phyloP scores from a whole-genome alignment of 2,329 filamentous ascomycete genomes.

The Talaromyces verruculosus region DNA sequence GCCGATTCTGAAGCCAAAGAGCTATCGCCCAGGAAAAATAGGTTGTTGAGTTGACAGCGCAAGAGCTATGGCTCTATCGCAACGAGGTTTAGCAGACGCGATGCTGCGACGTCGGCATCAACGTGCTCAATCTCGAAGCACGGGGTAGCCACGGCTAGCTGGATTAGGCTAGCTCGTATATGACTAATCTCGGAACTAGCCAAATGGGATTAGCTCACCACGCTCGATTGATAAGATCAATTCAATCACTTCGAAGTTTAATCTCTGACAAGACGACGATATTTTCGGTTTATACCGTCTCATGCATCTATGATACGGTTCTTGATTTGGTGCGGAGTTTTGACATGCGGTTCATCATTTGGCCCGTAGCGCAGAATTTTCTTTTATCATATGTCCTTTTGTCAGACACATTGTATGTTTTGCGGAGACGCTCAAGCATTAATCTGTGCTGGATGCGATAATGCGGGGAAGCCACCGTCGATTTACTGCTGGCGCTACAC shows the following conservation, averaged over 20 bases:
- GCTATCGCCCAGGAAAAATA: not conserved
- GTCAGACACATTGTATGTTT: not conserved
- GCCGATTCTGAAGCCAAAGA: not conserved
- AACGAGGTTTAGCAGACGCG: conserved; percentile 17
- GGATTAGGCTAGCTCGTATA: not conserved
- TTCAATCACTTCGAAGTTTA: not conserved
- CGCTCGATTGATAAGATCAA: not conserved
- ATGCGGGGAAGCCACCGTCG: not conserved
- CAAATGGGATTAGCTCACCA: not conserved
- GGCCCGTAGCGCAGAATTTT: not conserved
- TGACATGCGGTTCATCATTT: not conserved
- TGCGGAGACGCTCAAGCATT: not conserved
- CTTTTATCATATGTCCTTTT: not conserved
- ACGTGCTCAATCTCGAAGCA: conserved; percentile 21
- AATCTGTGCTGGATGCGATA: not conserved
- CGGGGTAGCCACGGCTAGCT: conserved; percentile 17
- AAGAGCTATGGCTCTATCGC: conserved; percentile 18
- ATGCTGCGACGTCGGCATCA: conserved; percentile 18
- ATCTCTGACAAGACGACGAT: not conserved
- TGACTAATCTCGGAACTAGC: not conserved
- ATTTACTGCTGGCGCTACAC: not conserved
- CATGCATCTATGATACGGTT: not conserved
- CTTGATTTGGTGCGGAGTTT: not conserved
- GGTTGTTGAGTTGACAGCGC: conserved; percentile 2
- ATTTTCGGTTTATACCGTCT: not conserved